Conservation (phyloP, 306 rosid genomes). For the Cicer judaicum region DNA sequence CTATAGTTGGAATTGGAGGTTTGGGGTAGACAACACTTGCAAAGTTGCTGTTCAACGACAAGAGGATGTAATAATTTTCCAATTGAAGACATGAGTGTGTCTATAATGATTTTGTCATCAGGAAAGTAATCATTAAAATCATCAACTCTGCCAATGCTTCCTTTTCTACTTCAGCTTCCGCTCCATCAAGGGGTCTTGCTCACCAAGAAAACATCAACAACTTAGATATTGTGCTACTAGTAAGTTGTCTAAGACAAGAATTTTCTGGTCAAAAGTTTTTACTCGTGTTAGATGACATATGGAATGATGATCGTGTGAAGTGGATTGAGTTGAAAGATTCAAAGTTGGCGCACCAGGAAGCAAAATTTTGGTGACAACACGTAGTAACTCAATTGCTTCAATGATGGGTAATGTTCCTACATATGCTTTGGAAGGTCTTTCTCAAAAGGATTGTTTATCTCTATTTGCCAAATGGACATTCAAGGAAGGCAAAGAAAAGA, state of each 20-base stretch:
- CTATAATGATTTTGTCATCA: too few species aligned
- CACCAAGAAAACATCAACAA: neutral
- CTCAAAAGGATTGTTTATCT: neutral
- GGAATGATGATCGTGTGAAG: neutral
- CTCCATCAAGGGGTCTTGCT: neutral
- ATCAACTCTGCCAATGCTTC: too few species aligned
- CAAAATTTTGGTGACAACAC: constrained; percentile 27
- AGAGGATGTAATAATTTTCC: neutral
- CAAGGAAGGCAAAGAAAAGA: neutral
- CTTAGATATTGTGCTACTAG: neutral
- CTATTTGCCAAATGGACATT: constrained; percentile 25
- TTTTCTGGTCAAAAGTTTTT: neutral
- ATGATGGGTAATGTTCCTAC: constrained; percentile 14
- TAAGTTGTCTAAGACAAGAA: neutral
- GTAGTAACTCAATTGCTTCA: neutral
- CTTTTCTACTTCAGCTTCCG: too few species aligned
- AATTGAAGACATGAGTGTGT: too few species aligned
- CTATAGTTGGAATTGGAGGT: constrained; percentile 34
- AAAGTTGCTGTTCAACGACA: neutral
- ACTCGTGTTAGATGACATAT: constrained; percentile 4
- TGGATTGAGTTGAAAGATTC: neutral
- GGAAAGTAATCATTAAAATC: neutral
- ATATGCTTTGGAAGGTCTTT: neutral
- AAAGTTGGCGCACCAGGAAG: neutral
- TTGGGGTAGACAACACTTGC: constrained; percentile 34